phyloP scores from a whole-genome alignment of 208 protist genomes.

The Novymonas esmeraldas region DNA sequence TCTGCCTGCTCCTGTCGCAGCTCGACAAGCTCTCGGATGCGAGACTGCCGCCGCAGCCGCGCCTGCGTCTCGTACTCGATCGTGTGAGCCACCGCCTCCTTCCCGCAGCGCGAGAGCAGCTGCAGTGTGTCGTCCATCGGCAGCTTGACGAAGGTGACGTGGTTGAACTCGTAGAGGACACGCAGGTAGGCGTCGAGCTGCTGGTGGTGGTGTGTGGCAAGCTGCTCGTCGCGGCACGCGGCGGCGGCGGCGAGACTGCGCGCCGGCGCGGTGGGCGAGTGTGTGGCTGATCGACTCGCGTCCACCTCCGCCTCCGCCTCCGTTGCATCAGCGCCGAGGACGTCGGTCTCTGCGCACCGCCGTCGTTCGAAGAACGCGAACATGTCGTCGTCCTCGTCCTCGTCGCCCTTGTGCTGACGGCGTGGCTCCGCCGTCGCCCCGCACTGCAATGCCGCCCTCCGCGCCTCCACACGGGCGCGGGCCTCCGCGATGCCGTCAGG shows the following conservation, averaged over 20 bases:
- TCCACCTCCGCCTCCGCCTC: neutral
- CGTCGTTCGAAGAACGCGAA: conserved; percentile 43
- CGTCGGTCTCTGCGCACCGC: conserved; percentile 7
- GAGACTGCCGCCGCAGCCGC: conserved; percentile 47
- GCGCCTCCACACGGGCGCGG: conserved; percentile 28
- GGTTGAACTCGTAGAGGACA: conserved; percentile 90
- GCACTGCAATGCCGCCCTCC: conserved; percentile 10
- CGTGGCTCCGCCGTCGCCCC: neutral
- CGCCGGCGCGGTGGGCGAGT: too few species aligned
- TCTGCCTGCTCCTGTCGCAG: conserved; percentile 40
- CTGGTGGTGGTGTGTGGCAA: conserved; percentile 69
- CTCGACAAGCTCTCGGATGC: conserved; percentile 48
- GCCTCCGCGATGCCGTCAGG: conserved; percentile 66
- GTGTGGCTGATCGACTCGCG: neutral
- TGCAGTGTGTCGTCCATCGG: conserved; percentile 81
- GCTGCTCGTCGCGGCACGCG: conserved; percentile 15
- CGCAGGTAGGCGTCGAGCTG: conserved; percentile 78
- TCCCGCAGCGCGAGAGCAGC: conserved; percentile 76
- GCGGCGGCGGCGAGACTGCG: neutral
- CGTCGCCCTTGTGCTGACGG: neutral
- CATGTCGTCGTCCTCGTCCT: conserved; percentile 11
- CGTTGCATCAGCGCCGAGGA: neutral
- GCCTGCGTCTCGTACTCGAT: conserved; percentile 78
- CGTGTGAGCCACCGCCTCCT: conserved; percentile 68
- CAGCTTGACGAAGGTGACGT: conserved; percentile 83